Percentiles rank a stretch among this genome's conserved stretches.
Evolutionary conservation across 2,329 filamentous ascomycete species (phyloP).

Genomic region (Sporothrix pseudoabietina): DNA sequence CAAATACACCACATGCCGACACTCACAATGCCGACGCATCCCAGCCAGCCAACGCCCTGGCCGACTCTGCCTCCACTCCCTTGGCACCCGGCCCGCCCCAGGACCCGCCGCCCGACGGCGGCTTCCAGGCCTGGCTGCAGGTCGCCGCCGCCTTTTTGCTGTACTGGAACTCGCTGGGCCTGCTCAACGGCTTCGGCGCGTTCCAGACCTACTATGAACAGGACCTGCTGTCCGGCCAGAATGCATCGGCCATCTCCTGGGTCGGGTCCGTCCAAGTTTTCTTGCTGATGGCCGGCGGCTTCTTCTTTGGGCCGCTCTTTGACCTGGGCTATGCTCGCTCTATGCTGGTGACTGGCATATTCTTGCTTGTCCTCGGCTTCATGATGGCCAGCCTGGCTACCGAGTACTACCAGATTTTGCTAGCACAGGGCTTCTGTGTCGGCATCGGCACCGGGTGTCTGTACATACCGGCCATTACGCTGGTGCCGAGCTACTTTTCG

Average conservation of each 20-base stretch:
- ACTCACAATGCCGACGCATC: not conserved
- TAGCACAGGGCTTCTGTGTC: slow-evolving; percentile 59
- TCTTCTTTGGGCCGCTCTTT: slow-evolving; percentile 47
- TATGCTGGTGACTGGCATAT: slow-evolving; percentile 42
- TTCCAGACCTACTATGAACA: slow-evolving; percentile 28
- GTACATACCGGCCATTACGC: slow-evolving; percentile 56
- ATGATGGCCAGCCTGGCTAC: slow-evolving; percentile 50
- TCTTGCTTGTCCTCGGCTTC: slow-evolving; percentile 50
- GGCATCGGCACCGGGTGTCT: slow-evolving; percentile 59
- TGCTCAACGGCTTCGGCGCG: slow-evolving; percentile 27
- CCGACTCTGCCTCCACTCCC: not conserved
- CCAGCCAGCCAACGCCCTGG: too few relatives aligned
- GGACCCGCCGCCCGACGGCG: slow-evolving; percentile 1
- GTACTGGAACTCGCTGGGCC: slow-evolving; percentile 23
- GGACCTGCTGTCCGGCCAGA: not conserved
- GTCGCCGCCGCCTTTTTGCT: slow-evolving; percentile 21
- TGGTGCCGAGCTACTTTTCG: slow-evolving; percentile 63
- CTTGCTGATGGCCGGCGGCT: slow-evolving; percentile 46
- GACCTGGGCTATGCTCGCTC: slow-evolving; percentile 48
- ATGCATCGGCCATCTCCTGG: slow-evolving; percentile 50
- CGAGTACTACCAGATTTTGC: slow-evolving; percentile 52
- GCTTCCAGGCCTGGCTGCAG: slow-evolving; percentile 24
- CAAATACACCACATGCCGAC: not conserved
- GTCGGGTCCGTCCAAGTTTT: slow-evolving; percentile 53
- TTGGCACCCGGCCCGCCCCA: not conserved